Evolutionary conservation across 208 protist genomes (phyloP).

Genomic region (Crithidia brevicula): DNA sequence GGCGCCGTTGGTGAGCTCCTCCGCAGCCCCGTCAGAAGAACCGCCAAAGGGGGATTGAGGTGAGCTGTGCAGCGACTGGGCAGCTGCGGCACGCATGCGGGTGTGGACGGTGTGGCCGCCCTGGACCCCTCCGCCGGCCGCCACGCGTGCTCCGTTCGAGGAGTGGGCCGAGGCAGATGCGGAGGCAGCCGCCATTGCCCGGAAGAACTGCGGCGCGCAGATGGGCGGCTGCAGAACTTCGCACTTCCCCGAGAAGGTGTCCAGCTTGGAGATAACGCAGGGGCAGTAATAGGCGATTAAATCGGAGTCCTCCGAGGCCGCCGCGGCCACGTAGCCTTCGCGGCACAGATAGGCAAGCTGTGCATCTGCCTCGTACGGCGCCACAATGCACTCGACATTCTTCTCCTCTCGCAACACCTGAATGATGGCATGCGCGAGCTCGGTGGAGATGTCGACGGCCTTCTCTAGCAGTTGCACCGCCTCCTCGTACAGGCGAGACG

Average conservation of each 20-base stretch:
- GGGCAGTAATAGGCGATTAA: conserved; percentile 96
- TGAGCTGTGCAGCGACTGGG: conserved; percentile 7
- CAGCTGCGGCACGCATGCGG: conserved; percentile 16
- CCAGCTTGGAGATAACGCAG: conserved; percentile 77
- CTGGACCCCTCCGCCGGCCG: background rate
- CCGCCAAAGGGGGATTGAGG: background rate
- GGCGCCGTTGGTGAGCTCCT: background rate
- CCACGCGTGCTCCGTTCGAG: background rate
- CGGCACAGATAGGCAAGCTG: conserved; percentile 97
- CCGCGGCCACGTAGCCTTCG: conserved; percentile 89
- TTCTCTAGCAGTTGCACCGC: conserved; percentile 61
- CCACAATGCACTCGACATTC: conserved; percentile 94
- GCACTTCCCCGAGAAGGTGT: conserved; percentile 52
- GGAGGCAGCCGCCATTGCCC: conserved; percentile 15
- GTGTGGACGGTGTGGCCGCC: background rate
- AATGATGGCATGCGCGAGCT: conserved; percentile 80
- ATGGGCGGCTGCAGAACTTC: conserved; percentile 48
- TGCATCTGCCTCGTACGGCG: conserved; percentile 99
- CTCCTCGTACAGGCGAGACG: conserved; percentile 32
- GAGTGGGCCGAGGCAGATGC: background rate
- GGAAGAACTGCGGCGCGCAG: conserved; percentile 48
- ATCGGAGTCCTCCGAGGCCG: conserved; percentile 99
- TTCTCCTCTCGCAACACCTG: conserved; percentile 64
- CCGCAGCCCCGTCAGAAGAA: background rate
- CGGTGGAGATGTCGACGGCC: conserved; percentile 77